Evolutionary conservation across 2,329 filamentous ascomycete species (phyloP).

Genomic region (Trichocomaceae sp.): DNA sequence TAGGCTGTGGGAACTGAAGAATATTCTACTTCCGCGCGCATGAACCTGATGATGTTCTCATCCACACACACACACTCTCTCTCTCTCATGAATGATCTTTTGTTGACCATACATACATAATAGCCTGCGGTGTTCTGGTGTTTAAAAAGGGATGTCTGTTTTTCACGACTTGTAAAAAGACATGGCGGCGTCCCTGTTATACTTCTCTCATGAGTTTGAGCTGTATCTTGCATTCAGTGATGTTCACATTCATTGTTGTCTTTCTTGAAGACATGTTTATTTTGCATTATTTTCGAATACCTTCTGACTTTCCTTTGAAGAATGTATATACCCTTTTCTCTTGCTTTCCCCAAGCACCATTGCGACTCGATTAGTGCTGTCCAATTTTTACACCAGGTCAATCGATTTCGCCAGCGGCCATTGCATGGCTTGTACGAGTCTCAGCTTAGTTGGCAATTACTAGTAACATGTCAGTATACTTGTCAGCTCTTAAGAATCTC

Average conservation of each 20-base stretch:
- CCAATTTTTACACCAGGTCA: neutral
- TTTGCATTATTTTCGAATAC: neutral
- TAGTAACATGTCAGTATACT: neutral
- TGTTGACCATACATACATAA: conserved; percentile 1
- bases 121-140: conserved; percentile 13
- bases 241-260: neutral
- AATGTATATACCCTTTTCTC: neutral
- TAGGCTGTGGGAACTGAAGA: conserved; percentile 43
- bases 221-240: neutral
- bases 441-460: neutral
- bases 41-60: conserved; percentile 8
- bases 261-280: neutral
- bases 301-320: neutral
- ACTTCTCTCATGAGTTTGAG: conserved; percentile 3
- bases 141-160: conserved; percentile 3
- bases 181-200: conserved; percentile 11
- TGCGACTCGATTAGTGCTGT: neutral
- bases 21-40: conserved; percentile 15
- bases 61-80: no score
- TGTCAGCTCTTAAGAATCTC: neutral
- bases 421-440: neutral
- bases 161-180: conserved; percentile 8
- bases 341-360: neutral
- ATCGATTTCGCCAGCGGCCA: neutral
- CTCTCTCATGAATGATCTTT: neutral